Evolutionary conservation across 768 basidiomycete species (phyloP), one percentile per base, ranked within the genome.

Genomic region (Suillus weaverae): DNA sequence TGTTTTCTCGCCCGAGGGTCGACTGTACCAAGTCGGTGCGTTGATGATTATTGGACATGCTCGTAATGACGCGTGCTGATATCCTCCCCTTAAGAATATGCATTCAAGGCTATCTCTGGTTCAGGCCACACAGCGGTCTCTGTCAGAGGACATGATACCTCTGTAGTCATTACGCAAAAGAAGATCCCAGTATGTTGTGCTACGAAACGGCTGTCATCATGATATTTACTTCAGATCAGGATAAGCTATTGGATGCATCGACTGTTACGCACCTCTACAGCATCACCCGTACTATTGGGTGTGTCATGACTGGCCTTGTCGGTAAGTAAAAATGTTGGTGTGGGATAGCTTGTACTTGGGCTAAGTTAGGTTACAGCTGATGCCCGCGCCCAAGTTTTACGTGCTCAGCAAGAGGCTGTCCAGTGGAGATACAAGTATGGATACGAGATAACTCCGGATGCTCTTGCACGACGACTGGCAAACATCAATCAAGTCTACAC

Each of bases 401-500:
- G 96, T 33, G 95, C 97, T 35, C 88, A 93, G 62, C 76, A 81
- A 57, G 97, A 99, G 77, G 97, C 97, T 20, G 93, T 92, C 16
- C 87, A 93, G 9, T 98, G 95, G 83, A 84, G 95, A 69, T 93
- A 97, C 82, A 98, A 97, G 77, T 97, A 90, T 72, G 97, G 97
- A 35, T 96, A 99, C 74, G 97, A 99, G 80, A 97, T 99, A 71
- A 97, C 96, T 3, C 95, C 97, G 4, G 96, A 97, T 74, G 90
- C 92, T n/a, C 85, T 99, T 51, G 93, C 97, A 26, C 89, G 95
- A 68, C 86, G 97, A 55, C 81, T 99, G 73, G 97, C 97, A 38
- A 97, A 98, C 77, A 95, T 99, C 77, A 99, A 98, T 74, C 97
- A 99, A 79, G 97, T 98, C 2, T 98, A 98, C 79, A 99, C 97